Percentiles rank a stretch among this genome's conserved stretches.
phyloP scores from a whole-genome alignment of 805 yeast species.

The Myxozyma kluyveri region DNA sequence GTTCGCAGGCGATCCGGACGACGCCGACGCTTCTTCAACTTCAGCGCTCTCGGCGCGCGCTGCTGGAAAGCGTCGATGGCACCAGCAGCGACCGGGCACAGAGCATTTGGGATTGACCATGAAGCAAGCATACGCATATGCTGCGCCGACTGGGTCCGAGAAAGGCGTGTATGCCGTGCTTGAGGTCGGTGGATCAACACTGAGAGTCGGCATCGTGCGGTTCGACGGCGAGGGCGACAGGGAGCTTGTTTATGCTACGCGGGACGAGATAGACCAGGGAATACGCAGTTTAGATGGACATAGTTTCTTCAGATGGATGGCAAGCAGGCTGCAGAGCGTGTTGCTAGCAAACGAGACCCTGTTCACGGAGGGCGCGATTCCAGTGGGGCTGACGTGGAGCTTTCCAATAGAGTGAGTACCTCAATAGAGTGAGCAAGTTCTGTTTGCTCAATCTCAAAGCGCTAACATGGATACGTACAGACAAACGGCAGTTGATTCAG shows the following conservation, averaged over 20 bases:
- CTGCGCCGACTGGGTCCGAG: slow-evolving; percentile 75
- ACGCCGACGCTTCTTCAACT: slow-evolving; percentile 9
- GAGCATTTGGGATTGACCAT: slow-evolving; percentile 40
- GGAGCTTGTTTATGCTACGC: slow-evolving; percentile 24
- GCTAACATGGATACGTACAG: background rate
- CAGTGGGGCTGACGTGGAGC: slow-evolving; percentile 39
- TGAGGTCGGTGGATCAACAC: slow-evolving; percentile 88
- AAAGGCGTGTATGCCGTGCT: slow-evolving; percentile 74
- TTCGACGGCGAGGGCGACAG: slow-evolving; percentile 55
- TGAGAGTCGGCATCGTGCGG: slow-evolving; percentile 80
- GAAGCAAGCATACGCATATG: slow-evolving; percentile 81
- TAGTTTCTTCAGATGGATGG: slow-evolving; percentile 38
- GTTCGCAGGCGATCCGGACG: background rate
- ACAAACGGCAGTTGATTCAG: slow-evolving; percentile 28
- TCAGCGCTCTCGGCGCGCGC: background rate
- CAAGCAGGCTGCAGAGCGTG: slow-evolving; percentile 29
- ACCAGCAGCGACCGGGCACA: background rate
- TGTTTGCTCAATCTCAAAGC: background rate
- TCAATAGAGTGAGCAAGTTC: background rate
- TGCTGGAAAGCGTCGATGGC: background rate
- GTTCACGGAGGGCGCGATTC: slow-evolving; percentile 4
- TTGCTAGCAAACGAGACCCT: slow-evolving; percentile 20
- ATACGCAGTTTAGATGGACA: slow-evolving; percentile 35
- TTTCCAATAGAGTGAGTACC: slow-evolving; percentile 35
- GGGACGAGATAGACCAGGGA: slow-evolving; percentile 29